phyloP scores from a whole-genome alignment of 176 grass and related monocot species.

The Hyparrhenia diplandra region DNA sequence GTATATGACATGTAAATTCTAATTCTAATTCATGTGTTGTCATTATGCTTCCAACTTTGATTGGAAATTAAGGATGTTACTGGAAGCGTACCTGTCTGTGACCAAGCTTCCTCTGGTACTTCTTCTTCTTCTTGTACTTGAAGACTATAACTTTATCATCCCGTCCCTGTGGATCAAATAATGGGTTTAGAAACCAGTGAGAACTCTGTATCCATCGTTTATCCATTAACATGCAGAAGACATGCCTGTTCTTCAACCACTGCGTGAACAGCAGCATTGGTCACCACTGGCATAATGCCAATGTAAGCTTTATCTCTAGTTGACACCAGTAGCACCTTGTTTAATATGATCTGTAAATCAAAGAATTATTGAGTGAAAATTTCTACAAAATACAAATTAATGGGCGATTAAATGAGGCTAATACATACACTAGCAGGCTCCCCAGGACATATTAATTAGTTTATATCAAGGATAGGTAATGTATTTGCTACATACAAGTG shows the following conservation, averaged over 20 bases:
- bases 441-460: neutral
- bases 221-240: neutral
- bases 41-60: neutral
- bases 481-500: neutral
- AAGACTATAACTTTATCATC: conserved; percentile 88
- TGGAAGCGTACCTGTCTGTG: conserved; percentile 70
- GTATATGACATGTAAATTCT: neutral
- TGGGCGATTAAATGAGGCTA: neutral
- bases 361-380: neutral
- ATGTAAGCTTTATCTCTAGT: conserved; percentile 90
- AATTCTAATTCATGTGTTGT: neutral
- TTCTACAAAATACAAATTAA: neutral
- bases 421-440: neutral
- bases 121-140: conserved; percentile 97
- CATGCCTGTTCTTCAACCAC: conserved; percentile 78
- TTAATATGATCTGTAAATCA: conserved; percentile 42
- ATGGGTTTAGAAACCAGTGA: conserved; percentile 7
- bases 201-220: neutral
- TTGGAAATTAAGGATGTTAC: neutral
- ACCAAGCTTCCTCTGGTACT: conserved; percentile 80
- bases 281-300: conserved; percentile 78
- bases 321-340: conserved; percentile 88
- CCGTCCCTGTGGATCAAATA: conserved; percentile 54
- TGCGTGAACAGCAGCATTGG: conserved; percentile 95
- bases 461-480: neutral